Evolutionary conservation across 306 rosid species (phyloP).

Genomic region (Cicer arietinum): DNA sequence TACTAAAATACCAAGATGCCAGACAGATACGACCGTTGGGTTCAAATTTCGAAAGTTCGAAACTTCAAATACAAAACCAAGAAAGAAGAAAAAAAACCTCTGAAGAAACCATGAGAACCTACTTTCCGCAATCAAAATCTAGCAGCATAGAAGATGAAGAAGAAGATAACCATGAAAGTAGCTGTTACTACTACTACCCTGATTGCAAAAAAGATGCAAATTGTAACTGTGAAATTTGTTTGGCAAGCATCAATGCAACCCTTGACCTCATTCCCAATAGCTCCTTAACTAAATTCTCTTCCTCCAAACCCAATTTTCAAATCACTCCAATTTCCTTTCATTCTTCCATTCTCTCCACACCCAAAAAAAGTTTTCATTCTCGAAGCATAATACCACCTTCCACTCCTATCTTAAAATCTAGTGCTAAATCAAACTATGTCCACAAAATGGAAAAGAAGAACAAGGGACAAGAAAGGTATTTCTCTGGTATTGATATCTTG

Average conservation of each 20-base stretch:
- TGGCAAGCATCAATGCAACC: constrained; percentile 86
- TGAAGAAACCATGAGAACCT: constrained; percentile 52
- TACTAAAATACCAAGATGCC: neutral
- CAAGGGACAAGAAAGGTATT: constrained; percentile 26
- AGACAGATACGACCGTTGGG: constrained; percentile 62
- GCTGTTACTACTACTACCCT: constrained; percentile 84
- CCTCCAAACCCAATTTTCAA: constrained; percentile 50
- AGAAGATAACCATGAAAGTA: constrained; percentile 59
- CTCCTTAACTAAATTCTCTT: constrained; percentile 66
- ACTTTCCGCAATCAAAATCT: constrained; percentile 48
- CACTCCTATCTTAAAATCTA: constrained; percentile 49
- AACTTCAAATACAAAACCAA: neutral
- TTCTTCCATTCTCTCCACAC: constrained; percentile 61
- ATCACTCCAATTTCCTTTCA: constrained; percentile 68
- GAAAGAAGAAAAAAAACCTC: no score
- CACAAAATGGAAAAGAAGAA: constrained; percentile 33
- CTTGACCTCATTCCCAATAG: constrained; percentile 85
- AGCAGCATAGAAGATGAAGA: constrained; percentile 51
- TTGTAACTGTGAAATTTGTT: constrained; percentile 75
- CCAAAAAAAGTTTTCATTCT: constrained; percentile 38
- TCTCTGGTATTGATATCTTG: constrained; percentile 29
- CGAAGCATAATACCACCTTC: neutral
- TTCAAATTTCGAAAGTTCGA: constrained; percentile 48
- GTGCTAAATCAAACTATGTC: constrained; percentile 36
- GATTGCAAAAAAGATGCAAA: constrained; percentile 84